These are phyloP conservation scores for Notholithocarpus densiflorus DNA, from an alignment of 306 rosid genomes.

Conservation along the genomic window DNA sequence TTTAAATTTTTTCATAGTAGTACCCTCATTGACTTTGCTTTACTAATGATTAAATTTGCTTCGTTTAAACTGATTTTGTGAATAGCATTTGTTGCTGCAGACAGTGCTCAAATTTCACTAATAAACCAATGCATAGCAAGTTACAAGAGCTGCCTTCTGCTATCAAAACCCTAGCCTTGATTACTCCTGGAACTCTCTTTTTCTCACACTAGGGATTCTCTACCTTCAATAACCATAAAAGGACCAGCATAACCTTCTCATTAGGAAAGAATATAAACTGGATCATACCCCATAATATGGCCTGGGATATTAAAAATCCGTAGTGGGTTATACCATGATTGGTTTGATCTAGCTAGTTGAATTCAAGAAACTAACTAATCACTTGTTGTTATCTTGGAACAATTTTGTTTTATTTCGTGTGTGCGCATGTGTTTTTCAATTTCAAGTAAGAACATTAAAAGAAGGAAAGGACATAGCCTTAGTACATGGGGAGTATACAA, in stretches of 20 bases:
- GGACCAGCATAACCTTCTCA: not conserved
- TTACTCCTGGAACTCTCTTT: not conserved
- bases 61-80: too few species aligned
- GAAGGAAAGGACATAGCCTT: not conserved
- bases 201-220: not conserved
- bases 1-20: too few species aligned
- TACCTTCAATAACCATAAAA: not conserved
- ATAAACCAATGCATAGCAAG: not conserved
- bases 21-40: too few species aligned
- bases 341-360: not conserved
- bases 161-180: not conserved
- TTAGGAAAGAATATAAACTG: not conserved
- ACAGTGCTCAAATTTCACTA: not conserved
- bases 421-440: not conserved
- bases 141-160: not conserved
- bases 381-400: slow-evolving; percentile 7
- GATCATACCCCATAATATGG: not conserved
- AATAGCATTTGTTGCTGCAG: not conserved
- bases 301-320: not conserved
- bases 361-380: not conserved
- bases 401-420: not conserved
- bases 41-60: too few species aligned
- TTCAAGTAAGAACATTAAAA: not conserved
- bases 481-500: not conserved
- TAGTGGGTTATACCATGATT: not conserved